phyloP scores from a whole-genome alignment of 2,329 filamentous ascomycete species.

The Paracorniculantispora psalliotae region DNA sequence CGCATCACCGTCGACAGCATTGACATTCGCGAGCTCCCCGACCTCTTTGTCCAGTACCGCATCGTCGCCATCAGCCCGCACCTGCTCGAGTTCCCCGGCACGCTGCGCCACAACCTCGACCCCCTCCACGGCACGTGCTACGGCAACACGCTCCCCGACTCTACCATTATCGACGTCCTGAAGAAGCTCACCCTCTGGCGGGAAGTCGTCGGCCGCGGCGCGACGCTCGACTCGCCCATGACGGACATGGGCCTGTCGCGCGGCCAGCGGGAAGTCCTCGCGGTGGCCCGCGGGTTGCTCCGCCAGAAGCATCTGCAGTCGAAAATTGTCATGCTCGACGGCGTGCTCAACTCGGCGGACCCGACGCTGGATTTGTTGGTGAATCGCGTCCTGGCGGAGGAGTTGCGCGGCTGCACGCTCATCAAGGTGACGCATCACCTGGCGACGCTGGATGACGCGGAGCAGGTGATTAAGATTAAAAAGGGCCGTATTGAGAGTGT shows the following conservation, averaged over 20 bases:
- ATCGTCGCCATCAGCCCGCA: neutral
- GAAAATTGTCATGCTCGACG: neutral
- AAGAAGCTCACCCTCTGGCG: neutral
- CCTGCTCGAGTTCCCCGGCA: neutral
- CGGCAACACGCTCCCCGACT: neutral
- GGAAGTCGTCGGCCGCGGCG: neutral
- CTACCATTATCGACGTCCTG: neutral
- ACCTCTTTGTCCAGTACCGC: neutral
- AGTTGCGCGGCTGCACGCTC: neutral
- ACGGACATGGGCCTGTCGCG: neutral
- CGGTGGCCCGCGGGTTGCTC: neutral
- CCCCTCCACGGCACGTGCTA: neutral
- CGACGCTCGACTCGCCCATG: neutral
- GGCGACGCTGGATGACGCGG: neutral
- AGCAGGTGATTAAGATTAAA: neutral
- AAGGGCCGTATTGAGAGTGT: neutral
- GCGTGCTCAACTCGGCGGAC: no score
- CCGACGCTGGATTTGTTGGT: neutral
- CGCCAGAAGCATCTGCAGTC: neutral
- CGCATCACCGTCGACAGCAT: neutral
- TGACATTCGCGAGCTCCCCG: neutral
- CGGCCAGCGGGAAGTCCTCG: neutral
- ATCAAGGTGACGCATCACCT: neutral
- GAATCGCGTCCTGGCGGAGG: neutral
- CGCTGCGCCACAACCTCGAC: neutral